Evolutionary conservation across 2,329 filamentous ascomycete species (phyloP).

Genomic region (Dothistroma septosporum): DNA sequence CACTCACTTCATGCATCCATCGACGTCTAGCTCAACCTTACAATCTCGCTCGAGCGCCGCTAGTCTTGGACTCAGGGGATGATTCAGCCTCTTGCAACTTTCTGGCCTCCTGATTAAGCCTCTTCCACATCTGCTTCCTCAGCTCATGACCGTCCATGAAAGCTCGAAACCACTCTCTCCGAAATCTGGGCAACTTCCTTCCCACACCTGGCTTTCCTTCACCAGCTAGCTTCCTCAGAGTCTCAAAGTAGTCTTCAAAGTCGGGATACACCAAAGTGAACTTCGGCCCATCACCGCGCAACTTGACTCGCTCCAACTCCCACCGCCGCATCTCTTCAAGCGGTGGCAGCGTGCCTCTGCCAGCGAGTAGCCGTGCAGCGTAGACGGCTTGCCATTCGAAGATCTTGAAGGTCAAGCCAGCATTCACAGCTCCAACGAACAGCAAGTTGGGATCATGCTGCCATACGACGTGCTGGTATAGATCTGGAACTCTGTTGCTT

Average conservation of each 20-base stretch:
- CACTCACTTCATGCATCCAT: too few species aligned
- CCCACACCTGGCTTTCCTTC: slow-evolving; percentile 25
- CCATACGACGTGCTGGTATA: slow-evolving; percentile 59
- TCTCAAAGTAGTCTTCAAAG: slow-evolving; percentile 63
- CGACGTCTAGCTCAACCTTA: too few species aligned
- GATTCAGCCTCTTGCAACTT: too few species aligned
- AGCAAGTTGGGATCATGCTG: slow-evolving; percentile 52
- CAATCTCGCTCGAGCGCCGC: too few species aligned
- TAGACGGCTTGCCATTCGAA: slow-evolving; percentile 66
- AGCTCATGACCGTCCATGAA: slow-evolving; percentile 13
- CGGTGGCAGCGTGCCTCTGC: slow-evolving; percentile 50
- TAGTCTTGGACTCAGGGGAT: too few species aligned
- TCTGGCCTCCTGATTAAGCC: slow-evolving; percentile 6
- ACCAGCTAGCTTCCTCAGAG: slow-evolving; percentile 49
- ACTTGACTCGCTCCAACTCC: slow-evolving; percentile 54
- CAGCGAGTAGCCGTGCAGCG: slow-evolving; percentile 56
- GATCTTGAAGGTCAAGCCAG: slow-evolving; percentile 62
- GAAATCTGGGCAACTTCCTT: slow-evolving; percentile 4
- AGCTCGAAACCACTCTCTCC: slow-evolving; percentile 11
- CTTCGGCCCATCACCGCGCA: slow-evolving; percentile 53
- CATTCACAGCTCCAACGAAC: slow-evolving; percentile 56
- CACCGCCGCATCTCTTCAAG: slow-evolving; percentile 50
- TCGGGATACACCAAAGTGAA: slow-evolving; percentile 59
- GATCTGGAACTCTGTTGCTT: slow-evolving; percentile 53
- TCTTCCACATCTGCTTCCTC: slow-evolving; percentile 13